These are phyloP conservation scores for Vigna nakashimae DNA, from an alignment of 306 rosid species.

Conservation along the genomic window DNA sequence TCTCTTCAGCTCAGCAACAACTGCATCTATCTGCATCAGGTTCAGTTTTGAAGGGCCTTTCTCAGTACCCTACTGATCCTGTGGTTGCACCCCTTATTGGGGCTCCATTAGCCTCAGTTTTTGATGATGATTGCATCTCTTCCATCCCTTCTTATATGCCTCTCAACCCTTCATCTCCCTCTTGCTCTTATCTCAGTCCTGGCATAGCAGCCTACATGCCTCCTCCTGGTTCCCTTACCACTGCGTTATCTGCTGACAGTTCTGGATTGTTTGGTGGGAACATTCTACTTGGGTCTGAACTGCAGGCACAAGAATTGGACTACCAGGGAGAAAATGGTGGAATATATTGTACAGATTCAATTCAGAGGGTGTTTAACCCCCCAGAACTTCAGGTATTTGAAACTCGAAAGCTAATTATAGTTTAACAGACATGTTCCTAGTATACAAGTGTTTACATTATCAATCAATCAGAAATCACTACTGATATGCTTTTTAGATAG, in stretches of 20 bases:
- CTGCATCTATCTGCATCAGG: constrained; percentile 47
- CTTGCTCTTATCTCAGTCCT: constrained; percentile 73
- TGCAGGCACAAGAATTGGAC: constrained; percentile 82
- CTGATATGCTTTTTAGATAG: background rate
- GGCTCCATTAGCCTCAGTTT: constrained; percentile 57
- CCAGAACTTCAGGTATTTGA: constrained; percentile 84
- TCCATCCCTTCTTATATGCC: constrained; percentile 80
- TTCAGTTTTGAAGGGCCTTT: constrained; percentile 67
- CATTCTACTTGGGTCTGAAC: constrained; percentile 68
- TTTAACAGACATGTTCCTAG: background rate
- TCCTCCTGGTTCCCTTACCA: constrained; percentile 55
- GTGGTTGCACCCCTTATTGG: constrained; percentile 60
- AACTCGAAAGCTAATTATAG: background rate
- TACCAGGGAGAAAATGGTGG: constrained; percentile 84
- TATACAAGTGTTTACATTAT: background rate
- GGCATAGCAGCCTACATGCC: constrained; percentile 69
- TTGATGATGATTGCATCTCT: constrained; percentile 83
- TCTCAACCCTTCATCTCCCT: constrained; percentile 69
- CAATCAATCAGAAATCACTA: background rate
- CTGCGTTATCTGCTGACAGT: constrained; percentile 68
- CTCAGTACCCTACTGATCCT: constrained; percentile 56
- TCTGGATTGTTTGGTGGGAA: constrained; percentile 65
- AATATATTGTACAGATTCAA: constrained; percentile 69
- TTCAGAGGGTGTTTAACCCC: constrained; percentile 68
- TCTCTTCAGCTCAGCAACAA: constrained; percentile 60